These are phyloP conservation scores for Talinum fruticosum DNA, from an alignment of 148 eudicot species.

Conservation along the genomic window DNA sequence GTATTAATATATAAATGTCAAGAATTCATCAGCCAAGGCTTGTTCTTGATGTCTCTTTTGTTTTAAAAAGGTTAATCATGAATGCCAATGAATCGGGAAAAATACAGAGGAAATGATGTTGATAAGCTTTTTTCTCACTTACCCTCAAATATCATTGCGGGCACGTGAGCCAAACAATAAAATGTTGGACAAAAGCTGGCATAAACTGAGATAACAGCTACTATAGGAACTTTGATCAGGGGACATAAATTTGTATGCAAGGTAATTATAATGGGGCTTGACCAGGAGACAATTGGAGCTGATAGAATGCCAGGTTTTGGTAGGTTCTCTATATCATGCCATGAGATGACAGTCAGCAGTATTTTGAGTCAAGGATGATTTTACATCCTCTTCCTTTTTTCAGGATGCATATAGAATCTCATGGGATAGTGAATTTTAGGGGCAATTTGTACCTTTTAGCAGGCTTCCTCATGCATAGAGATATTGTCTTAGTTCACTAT, in stretches of 20 bases:
- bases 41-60: not conserved
- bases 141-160: not conserved
- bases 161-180: not conserved
- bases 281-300: not conserved
- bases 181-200: conserved; percentile 1
- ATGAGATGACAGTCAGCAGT: not conserved
- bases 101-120: not conserved
- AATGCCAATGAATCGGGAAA: not conserved
- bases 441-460: not conserved
- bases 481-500: no score
- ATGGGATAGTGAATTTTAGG: not conserved
- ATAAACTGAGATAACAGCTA: not conserved
- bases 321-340: not conserved
- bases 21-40: not conserved
- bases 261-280: not conserved
- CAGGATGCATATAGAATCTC: not conserved
- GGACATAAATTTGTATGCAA: not conserved
- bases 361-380: not conserved
- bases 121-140: not conserved
- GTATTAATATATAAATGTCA: not conserved
- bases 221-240: not conserved
- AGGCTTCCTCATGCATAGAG: not conserved
- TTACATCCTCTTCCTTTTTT: not conserved
- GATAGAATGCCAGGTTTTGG: not conserved
- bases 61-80: not conserved